Evolutionary conservation across 352 stramenopile genomes (phyloP).

Genomic region (Phytophthora pistaciae): DNA sequence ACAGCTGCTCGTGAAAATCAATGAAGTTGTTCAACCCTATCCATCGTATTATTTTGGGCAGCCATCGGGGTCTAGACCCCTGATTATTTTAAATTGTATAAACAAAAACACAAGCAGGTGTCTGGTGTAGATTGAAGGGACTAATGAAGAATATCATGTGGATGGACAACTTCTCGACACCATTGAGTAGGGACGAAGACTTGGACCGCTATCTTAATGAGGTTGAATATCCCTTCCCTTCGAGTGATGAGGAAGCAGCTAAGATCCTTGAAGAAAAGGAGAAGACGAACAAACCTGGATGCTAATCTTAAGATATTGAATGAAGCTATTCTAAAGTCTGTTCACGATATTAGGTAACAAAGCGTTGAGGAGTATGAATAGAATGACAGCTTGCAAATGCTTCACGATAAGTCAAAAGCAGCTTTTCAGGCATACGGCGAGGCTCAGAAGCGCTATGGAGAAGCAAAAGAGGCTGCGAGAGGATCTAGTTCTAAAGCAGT

Average conservation of each 20-base stretch:
- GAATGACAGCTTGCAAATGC: no score
- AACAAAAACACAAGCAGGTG: not conserved
- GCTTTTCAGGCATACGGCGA: no score
- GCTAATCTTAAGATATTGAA: slow-evolving; percentile 4
- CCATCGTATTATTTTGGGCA: no score
- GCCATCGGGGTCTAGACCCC: no score
- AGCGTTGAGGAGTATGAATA: not conserved
- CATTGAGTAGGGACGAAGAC: slow-evolving; percentile 12
- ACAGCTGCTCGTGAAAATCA: no score
- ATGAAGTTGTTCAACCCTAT: no score
- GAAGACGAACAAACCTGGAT: slow-evolving; percentile 1
- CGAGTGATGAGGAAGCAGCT: not conserved
- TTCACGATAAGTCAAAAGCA: no score
- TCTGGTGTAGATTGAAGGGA: slow-evolving; percentile 5
- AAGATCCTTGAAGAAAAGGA: slow-evolving; percentile 9
- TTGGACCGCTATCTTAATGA: slow-evolving; percentile 18
- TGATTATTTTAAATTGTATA: no score
- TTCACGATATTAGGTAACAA: slow-evolving; percentile 14
- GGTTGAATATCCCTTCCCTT: not conserved
- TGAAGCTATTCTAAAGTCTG: slow-evolving; percentile 7
- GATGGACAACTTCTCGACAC: not conserved
- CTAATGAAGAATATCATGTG: slow-evolving; percentile 14
- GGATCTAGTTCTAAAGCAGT: not conserved
- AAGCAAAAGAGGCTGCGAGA: not conserved
- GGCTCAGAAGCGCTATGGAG: no score